phyloP scores from a whole-genome alignment of 2,329 filamentous ascomycete species.

The Byssoonygena ceratinophila region DNA sequence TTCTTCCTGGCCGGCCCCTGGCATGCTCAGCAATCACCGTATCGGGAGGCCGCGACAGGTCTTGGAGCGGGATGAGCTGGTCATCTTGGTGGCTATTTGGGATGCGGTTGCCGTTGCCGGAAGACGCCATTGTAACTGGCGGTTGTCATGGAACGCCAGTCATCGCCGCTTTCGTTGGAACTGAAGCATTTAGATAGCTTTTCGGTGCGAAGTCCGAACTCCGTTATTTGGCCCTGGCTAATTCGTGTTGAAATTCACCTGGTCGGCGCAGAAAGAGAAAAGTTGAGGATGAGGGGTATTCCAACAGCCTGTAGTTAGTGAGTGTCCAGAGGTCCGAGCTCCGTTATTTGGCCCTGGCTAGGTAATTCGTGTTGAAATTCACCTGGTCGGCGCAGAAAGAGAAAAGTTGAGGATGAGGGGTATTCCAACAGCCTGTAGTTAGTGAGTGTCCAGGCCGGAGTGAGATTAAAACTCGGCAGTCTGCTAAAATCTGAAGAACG shows the following conservation, averaged over 20 bases:
- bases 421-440: background rate
- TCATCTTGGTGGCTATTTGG: conserved; percentile 20
- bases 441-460: background rate
- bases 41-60: conserved; percentile 41
- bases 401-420: background rate
- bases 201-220: background rate
- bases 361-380: no score
- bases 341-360: no score
- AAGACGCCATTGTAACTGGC: conserved; percentile 33
- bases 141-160: conserved; percentile 30
- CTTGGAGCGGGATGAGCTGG: conserved; percentile 60
- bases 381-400: background rate
- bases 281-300: background rate
- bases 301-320: background rate
- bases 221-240: no score
- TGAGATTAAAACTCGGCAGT: background rate
- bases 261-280: background rate
- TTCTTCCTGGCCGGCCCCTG: conserved; percentile 22
- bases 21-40: conserved; percentile 22
- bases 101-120: conserved; percentile 24
- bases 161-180: conserved; percentile 26
- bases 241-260: background rate
- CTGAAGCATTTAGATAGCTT: background rate
- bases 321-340: background rate
- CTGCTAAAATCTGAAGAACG: background rate